Evolutionary conservation across 805 yeast species (phyloP).

Genomic region (Metschnikowia lunata): DNA sequence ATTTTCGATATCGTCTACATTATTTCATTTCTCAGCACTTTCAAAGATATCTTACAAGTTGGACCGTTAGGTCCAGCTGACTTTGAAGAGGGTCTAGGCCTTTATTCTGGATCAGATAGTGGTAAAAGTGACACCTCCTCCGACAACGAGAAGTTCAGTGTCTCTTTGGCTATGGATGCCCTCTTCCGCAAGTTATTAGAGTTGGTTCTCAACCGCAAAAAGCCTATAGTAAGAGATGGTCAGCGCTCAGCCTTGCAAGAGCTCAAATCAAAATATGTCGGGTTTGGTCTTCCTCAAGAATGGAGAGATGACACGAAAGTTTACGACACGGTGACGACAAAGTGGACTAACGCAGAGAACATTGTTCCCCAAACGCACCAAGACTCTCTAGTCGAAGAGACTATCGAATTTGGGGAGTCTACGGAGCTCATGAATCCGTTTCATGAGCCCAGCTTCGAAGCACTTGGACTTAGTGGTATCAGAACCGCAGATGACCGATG

Average conservation of each 20-base stretch:
- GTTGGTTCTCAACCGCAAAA: slow-evolving; percentile 35
- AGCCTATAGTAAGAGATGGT: slow-evolving; percentile 22
- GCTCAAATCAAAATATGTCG: slow-evolving; percentile 23
- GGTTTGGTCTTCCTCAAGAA: slow-evolving; percentile 35
- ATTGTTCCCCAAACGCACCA: too few relatives aligned
- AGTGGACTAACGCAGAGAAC: too few relatives aligned
- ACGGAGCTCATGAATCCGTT: slow-evolving; percentile 20
- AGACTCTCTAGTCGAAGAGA: slow-evolving; percentile 9
- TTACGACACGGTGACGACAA: not conserved
- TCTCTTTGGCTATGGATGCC: slow-evolving; percentile 30
- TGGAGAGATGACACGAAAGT: slow-evolving; percentile 28
- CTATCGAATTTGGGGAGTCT: slow-evolving; percentile 14
- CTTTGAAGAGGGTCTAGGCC: slow-evolving; percentile 33
- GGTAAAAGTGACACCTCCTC: not conserved
- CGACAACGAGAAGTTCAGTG: not conserved
- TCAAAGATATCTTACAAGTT: slow-evolving; percentile 22
- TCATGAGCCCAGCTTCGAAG: slow-evolving; percentile 25
- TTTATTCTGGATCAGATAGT: slow-evolving; percentile 9
- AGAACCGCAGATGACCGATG: slow-evolving; percentile 30
- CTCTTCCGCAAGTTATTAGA: slow-evolving; percentile 31
- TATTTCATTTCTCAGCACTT: slow-evolving; percentile 30
- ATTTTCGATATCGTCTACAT: slow-evolving; percentile 28
- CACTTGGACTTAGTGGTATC: slow-evolving; percentile 30
- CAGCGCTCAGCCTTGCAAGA: slow-evolving; percentile 31
- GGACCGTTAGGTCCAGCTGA: slow-evolving; percentile 33